phyloP scores from a whole-genome alignment of 768 basidiomycete genomes.

The Pleurotus sapidus region DNA sequence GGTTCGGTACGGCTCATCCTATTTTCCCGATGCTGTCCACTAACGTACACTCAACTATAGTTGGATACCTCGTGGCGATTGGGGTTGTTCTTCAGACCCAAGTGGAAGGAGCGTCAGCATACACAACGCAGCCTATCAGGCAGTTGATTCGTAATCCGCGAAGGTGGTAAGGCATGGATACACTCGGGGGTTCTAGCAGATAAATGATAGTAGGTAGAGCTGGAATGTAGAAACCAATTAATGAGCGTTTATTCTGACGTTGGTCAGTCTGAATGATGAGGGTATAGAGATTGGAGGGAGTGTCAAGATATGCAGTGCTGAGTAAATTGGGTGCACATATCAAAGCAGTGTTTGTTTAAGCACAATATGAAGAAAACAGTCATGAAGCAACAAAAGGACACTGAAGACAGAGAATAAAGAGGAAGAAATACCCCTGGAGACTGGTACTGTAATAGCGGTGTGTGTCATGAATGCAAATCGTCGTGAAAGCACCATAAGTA shows the following conservation, averaged over 20 bases:
- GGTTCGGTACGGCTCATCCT: conserved; percentile 61
- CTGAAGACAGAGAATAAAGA: not conserved
- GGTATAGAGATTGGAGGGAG: conserved; percentile 6
- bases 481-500: conserved; percentile 1
- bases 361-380: conserved; percentile 1
- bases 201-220: conserved; percentile 21
- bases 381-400: not conserved
- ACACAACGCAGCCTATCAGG: conserved; percentile 86
- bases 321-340: not conserved
- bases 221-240: conserved; percentile 6
- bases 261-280: conserved; percentile 8
- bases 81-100: conserved; percentile 94
- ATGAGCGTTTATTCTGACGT: conserved; percentile 8
- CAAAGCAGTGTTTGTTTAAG: conserved; percentile 3
- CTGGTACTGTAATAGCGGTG: conserved; percentile 10
- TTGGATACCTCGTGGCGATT: conserved; percentile 94
- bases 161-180: conserved; percentile 1
- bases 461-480: conserved; percentile 13
- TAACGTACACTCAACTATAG: conserved; percentile 30
- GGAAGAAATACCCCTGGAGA: not conserved
- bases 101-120: conserved; percentile 95
- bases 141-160: conserved; percentile 17
- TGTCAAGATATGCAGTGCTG: conserved; percentile 3
- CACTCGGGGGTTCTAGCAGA: conserved; percentile 1
- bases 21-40: conserved; percentile 10